These are phyloP conservation scores for Dichotomocladium elegans DNA, from an alignment of 371 early-diverging fungal species.

Conservation along the genomic window DNA sequence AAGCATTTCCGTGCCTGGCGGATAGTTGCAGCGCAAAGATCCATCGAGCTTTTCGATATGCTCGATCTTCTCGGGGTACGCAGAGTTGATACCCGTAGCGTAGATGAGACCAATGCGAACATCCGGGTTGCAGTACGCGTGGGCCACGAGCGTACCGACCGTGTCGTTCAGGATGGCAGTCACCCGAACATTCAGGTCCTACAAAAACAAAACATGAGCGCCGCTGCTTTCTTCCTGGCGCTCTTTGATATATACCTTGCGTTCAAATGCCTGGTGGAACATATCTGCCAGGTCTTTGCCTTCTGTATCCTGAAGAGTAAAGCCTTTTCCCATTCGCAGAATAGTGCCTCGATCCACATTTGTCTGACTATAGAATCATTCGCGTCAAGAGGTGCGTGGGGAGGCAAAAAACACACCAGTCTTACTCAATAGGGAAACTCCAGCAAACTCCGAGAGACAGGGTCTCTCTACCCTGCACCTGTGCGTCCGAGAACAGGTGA, in stretches of 20 bases:
- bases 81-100: constrained; percentile 92
- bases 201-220: neutral
- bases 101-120: constrained; percentile 83
- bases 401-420: neutral
- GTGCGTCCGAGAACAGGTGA: constrained; percentile 18
- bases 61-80: constrained; percentile 74
- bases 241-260: too few species aligned
- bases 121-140: constrained; percentile 74
- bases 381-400: neutral
- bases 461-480: constrained; percentile 34
- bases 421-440: constrained; percentile 52
- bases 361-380: constrained; percentile 55
- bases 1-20: constrained; percentile 69
- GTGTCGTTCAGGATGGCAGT: constrained; percentile 91
- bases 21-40: constrained; percentile 15
- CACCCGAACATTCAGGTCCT: constrained; percentile 63
- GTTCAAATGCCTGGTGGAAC: constrained; percentile 70
- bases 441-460: constrained; percentile 44
- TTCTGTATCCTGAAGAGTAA: constrained; percentile 67
- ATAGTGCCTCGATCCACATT: constrained; percentile 71
- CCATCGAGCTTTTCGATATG: constrained; percentile 63
- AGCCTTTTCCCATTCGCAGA: constrained; percentile 91
- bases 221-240: too few species aligned
- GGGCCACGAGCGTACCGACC: constrained; percentile 84
- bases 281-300: constrained; percentile 80